These are phyloP conservation scores for Trichoderma asperellum DNA, from an alignment of 2,329 filamentous ascomycete species.

Conservation along the genomic window DNA sequence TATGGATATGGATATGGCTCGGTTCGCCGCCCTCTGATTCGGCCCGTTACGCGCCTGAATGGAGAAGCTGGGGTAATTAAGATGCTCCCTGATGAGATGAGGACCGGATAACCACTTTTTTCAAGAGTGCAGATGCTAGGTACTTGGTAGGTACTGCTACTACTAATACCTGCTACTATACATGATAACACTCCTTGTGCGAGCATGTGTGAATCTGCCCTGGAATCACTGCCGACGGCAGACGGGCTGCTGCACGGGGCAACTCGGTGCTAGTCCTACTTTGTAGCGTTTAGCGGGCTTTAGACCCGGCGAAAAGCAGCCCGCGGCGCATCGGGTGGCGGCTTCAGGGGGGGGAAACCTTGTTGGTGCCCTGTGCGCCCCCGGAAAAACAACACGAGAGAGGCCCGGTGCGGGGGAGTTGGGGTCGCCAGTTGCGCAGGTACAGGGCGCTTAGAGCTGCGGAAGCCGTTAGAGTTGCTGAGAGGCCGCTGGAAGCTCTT, in stretches of 20 bases:
- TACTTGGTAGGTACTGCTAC: no score
- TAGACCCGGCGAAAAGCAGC: constrained; percentile 9
- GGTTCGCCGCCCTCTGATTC: neutral
- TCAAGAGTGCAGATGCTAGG: neutral
- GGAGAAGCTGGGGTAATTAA: neutral
- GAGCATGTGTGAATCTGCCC: neutral
- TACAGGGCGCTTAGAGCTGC: constrained; percentile 7
- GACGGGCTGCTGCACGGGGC: neutral
- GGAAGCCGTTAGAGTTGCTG: neutral
- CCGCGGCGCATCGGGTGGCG: neutral
- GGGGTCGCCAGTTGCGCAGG: constrained; percentile 19
- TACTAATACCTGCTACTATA: no score
- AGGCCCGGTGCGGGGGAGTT: constrained; percentile 14
- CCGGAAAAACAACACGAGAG: neutral
- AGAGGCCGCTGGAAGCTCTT: neutral
- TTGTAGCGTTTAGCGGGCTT: neutral
- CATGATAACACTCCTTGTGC: no score
- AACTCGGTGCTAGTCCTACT: neutral
- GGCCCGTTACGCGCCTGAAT: constrained; percentile 8
- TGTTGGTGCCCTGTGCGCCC: neutral
- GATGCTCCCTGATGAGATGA: neutral
- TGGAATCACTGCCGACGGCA: neutral
- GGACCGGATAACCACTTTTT: neutral
- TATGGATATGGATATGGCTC: no score
- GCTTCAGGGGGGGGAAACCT: neutral